phyloP scores from a whole-genome alignment of 1,284 basidiomycete species.

The Omphalotus olearius region DNA sequence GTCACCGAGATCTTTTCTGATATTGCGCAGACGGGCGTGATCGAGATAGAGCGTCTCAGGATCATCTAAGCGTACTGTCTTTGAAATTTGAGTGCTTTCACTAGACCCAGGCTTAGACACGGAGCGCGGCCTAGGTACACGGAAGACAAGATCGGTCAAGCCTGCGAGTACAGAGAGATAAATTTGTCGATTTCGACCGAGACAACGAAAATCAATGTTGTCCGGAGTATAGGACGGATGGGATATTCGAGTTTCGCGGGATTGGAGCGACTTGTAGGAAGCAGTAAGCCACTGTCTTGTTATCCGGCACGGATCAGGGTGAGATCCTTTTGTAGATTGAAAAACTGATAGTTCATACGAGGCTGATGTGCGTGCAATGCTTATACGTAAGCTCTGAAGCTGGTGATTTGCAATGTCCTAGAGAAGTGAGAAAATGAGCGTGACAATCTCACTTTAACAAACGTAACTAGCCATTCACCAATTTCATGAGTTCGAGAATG shows the following conservation, averaged over 20 bases:
- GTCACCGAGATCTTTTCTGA: conserved; percentile 74
- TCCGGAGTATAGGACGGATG: conserved; percentile 38
- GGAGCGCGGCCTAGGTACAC: conserved; percentile 36
- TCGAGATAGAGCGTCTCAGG: conserved; percentile 89
- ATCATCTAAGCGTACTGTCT: conserved; percentile 35
- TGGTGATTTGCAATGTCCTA: conserved; percentile 96
- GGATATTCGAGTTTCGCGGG: conserved; percentile 30
- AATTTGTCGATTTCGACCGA: conserved; percentile 49
- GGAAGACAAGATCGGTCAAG: conserved; percentile 68
- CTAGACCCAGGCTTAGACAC: conserved; percentile 16
- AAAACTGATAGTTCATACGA: conserved; percentile 82
- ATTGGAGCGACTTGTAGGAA: conserved; percentile 25
- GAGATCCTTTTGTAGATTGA: conserved; percentile 40
- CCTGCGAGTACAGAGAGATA: conserved; percentile 61
- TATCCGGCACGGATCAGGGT: conserved; percentile 23
- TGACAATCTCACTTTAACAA: conserved; percentile 17
- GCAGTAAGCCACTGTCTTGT: conserved; percentile 62
- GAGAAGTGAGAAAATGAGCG: conserved; percentile 17
- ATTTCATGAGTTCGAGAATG: conserved; percentile 92
- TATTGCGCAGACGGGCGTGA: conserved; percentile 63
- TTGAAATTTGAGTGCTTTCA: conserved; percentile 20
- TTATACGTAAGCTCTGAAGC: conserved; percentile 82
- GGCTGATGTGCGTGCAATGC: conserved; percentile 77
- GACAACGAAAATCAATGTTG: conserved; percentile 33
- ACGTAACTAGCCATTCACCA: conserved; percentile 50